These are phyloP conservation scores for Pseudomonodictys pantanalensis DNA, from an alignment of 495 filamentous ascomycete genomes.

Conservation along the genomic window DNA sequence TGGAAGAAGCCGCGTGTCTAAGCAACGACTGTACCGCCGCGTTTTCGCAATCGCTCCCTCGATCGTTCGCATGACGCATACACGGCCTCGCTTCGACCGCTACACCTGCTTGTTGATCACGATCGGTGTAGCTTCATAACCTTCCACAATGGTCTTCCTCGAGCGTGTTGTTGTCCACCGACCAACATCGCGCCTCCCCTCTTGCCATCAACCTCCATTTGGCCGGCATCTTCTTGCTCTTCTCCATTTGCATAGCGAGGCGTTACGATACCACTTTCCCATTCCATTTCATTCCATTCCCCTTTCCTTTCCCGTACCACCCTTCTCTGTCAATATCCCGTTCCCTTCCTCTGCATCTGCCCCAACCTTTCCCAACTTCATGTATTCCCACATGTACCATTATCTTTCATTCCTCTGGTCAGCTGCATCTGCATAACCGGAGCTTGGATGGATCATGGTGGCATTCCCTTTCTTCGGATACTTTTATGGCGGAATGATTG, in stretches of 20 bases:
- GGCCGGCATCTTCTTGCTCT: not conserved
- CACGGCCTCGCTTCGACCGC: not conserved
- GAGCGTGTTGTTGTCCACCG: not conserved
- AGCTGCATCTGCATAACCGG: not conserved
- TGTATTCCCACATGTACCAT: not conserved
- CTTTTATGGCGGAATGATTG: too few relatives aligned
- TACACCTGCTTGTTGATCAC: not conserved
- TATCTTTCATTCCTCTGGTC: not conserved
- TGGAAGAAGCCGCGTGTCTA: constrained; percentile 42
- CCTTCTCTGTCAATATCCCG: not conserved
- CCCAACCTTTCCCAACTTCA: not conserved
- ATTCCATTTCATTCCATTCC: not conserved
- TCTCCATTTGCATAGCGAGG: constrained; percentile 31
- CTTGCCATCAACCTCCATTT: not conserved
- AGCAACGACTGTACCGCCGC: not conserved
- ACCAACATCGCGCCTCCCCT: not conserved
- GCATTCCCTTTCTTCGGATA: not conserved
- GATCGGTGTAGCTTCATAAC: not conserved
- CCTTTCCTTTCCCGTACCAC: not conserved
- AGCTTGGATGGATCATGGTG: not conserved
- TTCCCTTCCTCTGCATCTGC: not conserved
- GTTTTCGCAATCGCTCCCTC: not conserved
- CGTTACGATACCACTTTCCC: constrained; percentile 23
- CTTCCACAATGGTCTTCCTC: not conserved
- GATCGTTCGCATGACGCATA: not conserved